Evolutionary conservation across 306 rosid genomes (phyloP), one percentile per base, ranked within the genome.

Genomic region (Acacia crassicarpa): DNA sequence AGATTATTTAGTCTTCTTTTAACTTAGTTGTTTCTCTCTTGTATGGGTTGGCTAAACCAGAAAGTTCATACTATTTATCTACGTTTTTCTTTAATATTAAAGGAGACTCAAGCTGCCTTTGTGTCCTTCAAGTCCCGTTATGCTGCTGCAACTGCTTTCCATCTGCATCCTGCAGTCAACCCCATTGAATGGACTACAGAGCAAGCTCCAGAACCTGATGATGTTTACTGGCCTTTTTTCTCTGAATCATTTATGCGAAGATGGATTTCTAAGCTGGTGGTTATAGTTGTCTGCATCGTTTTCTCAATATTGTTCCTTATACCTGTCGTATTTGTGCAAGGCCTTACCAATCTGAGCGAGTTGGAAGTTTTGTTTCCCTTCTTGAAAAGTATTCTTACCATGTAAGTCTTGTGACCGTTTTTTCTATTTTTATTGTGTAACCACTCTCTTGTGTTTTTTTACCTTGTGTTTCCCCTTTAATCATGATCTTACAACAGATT

Each of bases 181-280:
- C 99, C 99, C 76, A 89, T 91, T 45, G 88, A 86, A 8, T 95
- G 98, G 99, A 81, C 82, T 76, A 83, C 98, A 59, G 98, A 95
- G 85, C 85, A 58, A 75, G 99, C 99, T 86, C 99, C 99, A 38
- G 98, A 89, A 84, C 97, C 98, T 22, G 82, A 45, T 17, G 98
- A 95, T 83, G 98, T 95, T 74, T 93, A 92, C 80, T 95, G 99
- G 99, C 98, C 99, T 49, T 92, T 91, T 91, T 95, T 95, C 83
- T 90, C 96, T 15, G 87, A 93, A 69, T 86, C 99, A 14, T 93
- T 95, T 85, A 78, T 92, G 72, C 84, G 84, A 88, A 86, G 92
- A 91, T 95, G 99, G 99, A 90, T 93, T 59, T 95, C 92, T 38
- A 95, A 91, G 91, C 89, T 95, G 89, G 92, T 88, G 75, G 91